A percentile compares a stretch with the other conserved stretches of the same genome.
These are phyloP conservation scores for Aspergillus thermomutatus DNA, from an alignment of 2,329 filamentous ascomycete genomes.

Conservation along the genomic window DNA sequence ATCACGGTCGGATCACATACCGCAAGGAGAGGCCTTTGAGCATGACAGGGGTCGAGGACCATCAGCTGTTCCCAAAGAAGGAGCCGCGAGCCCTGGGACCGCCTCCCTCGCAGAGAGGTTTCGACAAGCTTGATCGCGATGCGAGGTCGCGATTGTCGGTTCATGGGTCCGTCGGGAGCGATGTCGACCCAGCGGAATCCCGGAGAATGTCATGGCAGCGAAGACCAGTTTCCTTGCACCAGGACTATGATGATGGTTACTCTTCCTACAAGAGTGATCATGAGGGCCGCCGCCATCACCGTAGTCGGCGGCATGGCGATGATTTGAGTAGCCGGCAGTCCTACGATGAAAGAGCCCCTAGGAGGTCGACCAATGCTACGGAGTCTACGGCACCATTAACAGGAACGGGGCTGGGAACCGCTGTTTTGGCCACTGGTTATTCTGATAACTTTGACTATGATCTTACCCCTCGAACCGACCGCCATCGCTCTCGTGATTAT, in stretches of 20 bases:
- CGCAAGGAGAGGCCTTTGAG: slow-evolving; percentile 37
- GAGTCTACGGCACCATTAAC: slow-evolving; percentile 13
- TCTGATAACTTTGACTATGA: slow-evolving; percentile 32
- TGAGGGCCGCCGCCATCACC: slow-evolving; percentile 41
- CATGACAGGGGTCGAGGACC: slow-evolving; percentile 36
- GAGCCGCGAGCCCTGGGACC: slow-evolving; percentile 33
- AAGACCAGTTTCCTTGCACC: slow-evolving; percentile 46
- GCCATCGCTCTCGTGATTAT: slow-evolving; percentile 21
- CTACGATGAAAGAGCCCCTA: slow-evolving; percentile 21
- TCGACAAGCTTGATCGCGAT: slow-evolving; percentile 34
- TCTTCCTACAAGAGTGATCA: slow-evolving; percentile 43
- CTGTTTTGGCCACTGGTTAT: slow-evolving; percentile 34
- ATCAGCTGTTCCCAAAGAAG: slow-evolving; percentile 23
- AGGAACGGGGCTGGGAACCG: slow-evolving; percentile 33
- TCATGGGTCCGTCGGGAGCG: slow-evolving; percentile 24
- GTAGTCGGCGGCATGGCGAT: slow-evolving; percentile 29
- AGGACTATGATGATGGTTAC: slow-evolving; percentile 45
- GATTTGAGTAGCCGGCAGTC: slow-evolving; percentile 13
- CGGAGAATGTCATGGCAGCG: slow-evolving; percentile 40
- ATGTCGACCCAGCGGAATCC: slow-evolving; percentile 34
- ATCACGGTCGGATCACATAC: slow-evolving; percentile 22
- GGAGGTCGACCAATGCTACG: slow-evolving; percentile 11
- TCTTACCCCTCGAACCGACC: slow-evolving; percentile 19
- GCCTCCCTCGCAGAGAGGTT: slow-evolving; percentile 36
- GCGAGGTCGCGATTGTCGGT: slow-evolving; percentile 21